Evolutionary conservation across 2,329 filamentous ascomycete genomes (phyloP).

Genomic region (Microsporum audouinii): DNA sequence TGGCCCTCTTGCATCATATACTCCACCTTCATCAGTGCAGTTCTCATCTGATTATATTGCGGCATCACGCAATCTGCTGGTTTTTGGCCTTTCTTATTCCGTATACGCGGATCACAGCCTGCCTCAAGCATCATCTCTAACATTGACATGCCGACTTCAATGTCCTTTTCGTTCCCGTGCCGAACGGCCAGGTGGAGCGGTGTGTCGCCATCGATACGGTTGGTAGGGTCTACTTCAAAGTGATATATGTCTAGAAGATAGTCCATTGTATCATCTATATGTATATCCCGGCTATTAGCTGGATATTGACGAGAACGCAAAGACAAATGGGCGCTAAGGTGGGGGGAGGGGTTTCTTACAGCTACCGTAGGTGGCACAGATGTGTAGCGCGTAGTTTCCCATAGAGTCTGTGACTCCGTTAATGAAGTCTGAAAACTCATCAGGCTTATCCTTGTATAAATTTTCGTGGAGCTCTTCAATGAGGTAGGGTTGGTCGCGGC

Average conservation of each 20-base stretch:
- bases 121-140: conserved; percentile 41
- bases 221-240: conserved; percentile 39
- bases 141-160: conserved; percentile 34
- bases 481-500: conserved; percentile 81
- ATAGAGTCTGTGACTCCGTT: conserved; percentile 77
- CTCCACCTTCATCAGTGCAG: conserved; percentile 34
- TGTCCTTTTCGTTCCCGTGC: conserved; percentile 37
- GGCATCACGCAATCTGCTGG: conserved; percentile 35
- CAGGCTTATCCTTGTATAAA: conserved; percentile 45
- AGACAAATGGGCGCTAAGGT: neutral
- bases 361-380: conserved; percentile 74
- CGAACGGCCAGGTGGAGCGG: conserved; percentile 37
- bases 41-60: conserved; percentile 33
- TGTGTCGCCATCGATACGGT: conserved; percentile 36
- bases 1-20: conserved; percentile 37
- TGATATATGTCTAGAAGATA: conserved; percentile 37
- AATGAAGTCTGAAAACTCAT: conserved; percentile 61
- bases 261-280: conserved; percentile 38
- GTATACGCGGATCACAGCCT: conserved; percentile 38
- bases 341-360: conserved; percentile 46
- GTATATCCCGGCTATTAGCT: neutral
- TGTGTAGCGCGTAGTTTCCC: conserved; percentile 80
- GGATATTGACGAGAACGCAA: neutral
- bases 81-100: conserved; percentile 39
- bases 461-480: conserved; percentile 59